phyloP scores from a whole-genome alignment of 1,284 basidiomycete genomes.

The Leccinum variabile region DNA sequence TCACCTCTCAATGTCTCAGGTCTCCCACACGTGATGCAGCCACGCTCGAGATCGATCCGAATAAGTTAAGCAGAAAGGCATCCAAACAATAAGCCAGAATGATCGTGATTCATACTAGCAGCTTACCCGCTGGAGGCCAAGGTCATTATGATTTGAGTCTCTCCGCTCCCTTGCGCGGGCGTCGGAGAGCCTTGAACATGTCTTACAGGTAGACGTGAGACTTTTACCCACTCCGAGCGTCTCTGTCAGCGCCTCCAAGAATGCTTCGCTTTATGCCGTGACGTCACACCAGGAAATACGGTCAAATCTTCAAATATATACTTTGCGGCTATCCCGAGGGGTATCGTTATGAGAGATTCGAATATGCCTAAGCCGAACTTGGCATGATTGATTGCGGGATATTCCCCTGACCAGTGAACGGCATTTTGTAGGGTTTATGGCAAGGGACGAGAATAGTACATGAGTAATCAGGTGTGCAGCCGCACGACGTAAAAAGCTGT shows the following conservation, averaged over 20 bases:
- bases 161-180: neutral
- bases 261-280: neutral
- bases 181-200: neutral
- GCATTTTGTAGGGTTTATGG: slow-evolving; percentile 3
- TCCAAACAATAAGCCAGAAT: neutral
- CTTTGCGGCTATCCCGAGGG: neutral
- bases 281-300: neutral
- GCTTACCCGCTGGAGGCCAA: neutral
- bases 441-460: neutral
- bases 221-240: neutral
- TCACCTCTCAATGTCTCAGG: neutral
- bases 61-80: neutral
- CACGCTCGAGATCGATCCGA: neutral
- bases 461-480: neutral
- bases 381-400: neutral
- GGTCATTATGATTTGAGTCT: neutral
- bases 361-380: neutral
- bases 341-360: neutral
- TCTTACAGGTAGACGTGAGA: neutral
- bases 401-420: neutral
- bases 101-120: slow-evolving; percentile 1
- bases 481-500: neutral
- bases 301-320: neutral
- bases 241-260: neutral
- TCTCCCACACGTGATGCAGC: slow-evolving; percentile 6